phyloP scores from a whole-genome alignment of 2,329 filamentous ascomycete genomes.

The Cladobotryum protrusum region DNA sequence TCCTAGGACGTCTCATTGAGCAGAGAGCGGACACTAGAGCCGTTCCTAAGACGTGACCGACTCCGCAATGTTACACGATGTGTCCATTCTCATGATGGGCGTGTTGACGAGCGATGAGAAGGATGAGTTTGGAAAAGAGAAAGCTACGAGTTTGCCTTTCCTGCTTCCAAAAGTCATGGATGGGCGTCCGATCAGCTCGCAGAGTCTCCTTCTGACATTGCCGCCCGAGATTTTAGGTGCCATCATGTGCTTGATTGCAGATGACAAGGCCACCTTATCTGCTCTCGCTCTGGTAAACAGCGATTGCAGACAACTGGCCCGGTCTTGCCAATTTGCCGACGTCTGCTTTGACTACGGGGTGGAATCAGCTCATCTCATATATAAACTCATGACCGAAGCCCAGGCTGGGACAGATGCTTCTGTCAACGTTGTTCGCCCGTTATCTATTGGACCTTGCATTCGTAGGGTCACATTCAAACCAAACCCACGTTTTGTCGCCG shows the following conservation, averaged over 20 bases:
- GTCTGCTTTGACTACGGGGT: conserved; percentile 12
- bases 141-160: conserved; percentile 3
- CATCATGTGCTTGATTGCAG: conserved; percentile 9
- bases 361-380: background rate
- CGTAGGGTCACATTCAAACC: background rate
- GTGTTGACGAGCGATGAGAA: no score
- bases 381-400: background rate
- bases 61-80: no score
- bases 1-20: no score
- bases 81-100: no score
- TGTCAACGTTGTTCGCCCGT: background rate
- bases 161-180: conserved; percentile 8
- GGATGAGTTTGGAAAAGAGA: background rate
- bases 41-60: no score
- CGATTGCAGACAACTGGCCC: conserved; percentile 13
- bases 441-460: background rate
- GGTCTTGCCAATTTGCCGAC: conserved; percentile 12
- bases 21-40: no score
- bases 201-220: conserved; percentile 5
- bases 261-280: conserved; percentile 11
- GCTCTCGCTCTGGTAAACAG: conserved; percentile 16
- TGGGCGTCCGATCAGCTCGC: background rate
- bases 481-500: no score
- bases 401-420: background rate
- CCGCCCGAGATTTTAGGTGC: conserved; percentile 11